phyloP scores from a whole-genome alignment of 2,329 filamentous ascomycete species.

The Cephalotrichum gorgonifer region DNA sequence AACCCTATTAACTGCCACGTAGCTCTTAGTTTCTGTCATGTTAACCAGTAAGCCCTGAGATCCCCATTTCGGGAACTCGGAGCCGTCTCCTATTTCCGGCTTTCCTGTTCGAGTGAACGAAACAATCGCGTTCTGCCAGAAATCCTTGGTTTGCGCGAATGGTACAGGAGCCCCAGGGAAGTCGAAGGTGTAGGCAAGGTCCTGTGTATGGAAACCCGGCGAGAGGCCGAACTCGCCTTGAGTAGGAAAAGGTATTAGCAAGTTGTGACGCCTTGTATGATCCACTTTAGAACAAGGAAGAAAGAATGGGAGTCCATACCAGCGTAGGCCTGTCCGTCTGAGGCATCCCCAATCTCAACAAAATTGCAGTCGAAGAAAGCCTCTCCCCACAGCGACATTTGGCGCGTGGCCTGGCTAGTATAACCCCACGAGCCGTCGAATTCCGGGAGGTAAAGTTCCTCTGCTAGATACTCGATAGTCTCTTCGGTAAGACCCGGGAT shows the following conservation, averaged over 20 bases:
- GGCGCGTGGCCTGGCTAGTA: slow-evolving; percentile 5
- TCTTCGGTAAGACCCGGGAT: slow-evolving; percentile 5
- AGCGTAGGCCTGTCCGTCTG: slow-evolving; percentile 4
- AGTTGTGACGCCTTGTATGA: neutral
- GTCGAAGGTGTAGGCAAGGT: slow-evolving; percentile 8
- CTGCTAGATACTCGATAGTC: neutral
- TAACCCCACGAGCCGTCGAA: slow-evolving; percentile 8
- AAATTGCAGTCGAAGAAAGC: slow-evolving; percentile 8
- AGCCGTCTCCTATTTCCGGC: neutral
- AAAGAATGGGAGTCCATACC: slow-evolving; percentile 5
- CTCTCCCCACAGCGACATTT: slow-evolving; percentile 7
- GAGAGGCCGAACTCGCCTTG: slow-evolving; percentile 8
- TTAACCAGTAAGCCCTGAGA: slow-evolving; percentile 1
- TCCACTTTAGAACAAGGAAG: neutral
- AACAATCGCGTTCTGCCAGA: slow-evolving; percentile 5
- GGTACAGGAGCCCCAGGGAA: neutral
- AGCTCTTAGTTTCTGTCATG: slow-evolving; percentile 1
- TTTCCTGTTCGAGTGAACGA: slow-evolving; percentile 4
- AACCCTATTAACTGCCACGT: neutral
- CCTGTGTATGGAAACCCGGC: slow-evolving; percentile 9
- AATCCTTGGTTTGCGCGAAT: slow-evolving; percentile 2
- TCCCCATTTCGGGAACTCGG: slow-evolving; percentile 4
- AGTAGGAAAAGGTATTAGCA: neutral
- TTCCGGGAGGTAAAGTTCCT: slow-evolving; percentile 6
- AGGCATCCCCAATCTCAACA: slow-evolving; percentile 4